Percentiles rank a stretch among this genome's conserved stretches.
Evolutionary conservation across 2,329 filamentous ascomycete species (phyloP).

Genomic region (Talaromyces albobiverticillius): DNA sequence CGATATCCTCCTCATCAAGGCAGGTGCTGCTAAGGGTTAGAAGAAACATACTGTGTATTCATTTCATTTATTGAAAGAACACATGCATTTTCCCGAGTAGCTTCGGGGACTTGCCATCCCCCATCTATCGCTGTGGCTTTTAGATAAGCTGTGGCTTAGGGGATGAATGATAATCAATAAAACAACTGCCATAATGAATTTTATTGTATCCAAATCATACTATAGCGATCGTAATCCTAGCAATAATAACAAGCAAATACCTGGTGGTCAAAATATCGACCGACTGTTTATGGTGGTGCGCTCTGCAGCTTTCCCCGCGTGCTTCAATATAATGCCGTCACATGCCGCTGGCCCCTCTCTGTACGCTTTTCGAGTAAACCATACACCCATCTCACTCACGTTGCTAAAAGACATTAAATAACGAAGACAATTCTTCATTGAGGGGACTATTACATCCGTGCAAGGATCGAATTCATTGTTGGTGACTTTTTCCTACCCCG

Average conservation of each 20-base stretch:
- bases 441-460: background rate
- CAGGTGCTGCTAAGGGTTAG: constrained; percentile 48
- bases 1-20: constrained; percentile 78
- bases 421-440: background rate
- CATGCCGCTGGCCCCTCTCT: constrained; percentile 4
- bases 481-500: constrained; percentile 8
- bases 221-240: background rate
- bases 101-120: background rate
- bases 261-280: background rate
- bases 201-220: background rate
- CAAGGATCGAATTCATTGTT: background rate
- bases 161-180: constrained; percentile 7
- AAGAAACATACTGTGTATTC: background rate
- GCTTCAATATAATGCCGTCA: constrained; percentile 9
- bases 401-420: background rate
- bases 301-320: constrained; percentile 29
- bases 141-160: background rate
- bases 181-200: constrained; percentile 6
- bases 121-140: background rate
- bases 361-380: constrained; percentile 20
- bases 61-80: constrained; percentile 5
- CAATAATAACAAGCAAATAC: background rate
- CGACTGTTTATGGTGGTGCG: too few relatives aligned
- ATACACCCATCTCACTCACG: background rate
- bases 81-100: background rate